These are phyloP conservation scores for Phaeosphaeria sp. DNA, from an alignment of 2,329 filamentous ascomycete species.

Conservation along the genomic window DNA sequence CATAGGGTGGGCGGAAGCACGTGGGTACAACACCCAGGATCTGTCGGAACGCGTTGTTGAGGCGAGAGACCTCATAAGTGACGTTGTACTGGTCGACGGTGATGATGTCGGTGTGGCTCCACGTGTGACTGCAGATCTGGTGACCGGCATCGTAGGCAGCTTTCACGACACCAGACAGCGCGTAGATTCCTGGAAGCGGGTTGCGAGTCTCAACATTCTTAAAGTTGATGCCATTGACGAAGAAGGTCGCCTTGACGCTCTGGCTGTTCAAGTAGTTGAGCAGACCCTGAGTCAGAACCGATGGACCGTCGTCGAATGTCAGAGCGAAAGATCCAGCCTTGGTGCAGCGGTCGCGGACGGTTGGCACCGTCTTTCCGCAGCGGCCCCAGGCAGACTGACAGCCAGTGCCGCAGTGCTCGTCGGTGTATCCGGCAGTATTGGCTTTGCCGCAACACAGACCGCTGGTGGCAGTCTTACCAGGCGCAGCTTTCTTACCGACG, in stretches of 20 bases:
- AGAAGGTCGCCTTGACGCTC: conserved; percentile 62
- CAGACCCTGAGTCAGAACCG: conserved; percentile 56
- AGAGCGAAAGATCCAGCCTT: conserved; percentile 52
- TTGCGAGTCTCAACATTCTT: conserved; percentile 53
- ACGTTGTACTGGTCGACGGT: background rate
- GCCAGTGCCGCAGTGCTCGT: background rate
- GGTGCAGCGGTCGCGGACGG: conserved; percentile 23
- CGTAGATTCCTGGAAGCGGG: conserved; percentile 8
- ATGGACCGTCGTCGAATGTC: conserved; percentile 63
- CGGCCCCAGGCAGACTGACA: background rate
- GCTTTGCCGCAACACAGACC: background rate
- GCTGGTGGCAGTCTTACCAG: background rate
- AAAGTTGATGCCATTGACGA: conserved; percentile 39
- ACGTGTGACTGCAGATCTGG: conserved; percentile 61
- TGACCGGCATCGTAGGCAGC: conserved; percentile 60
- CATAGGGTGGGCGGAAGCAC: background rate
- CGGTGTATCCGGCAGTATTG: background rate
- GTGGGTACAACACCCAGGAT: background rate
- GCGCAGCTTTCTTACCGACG: background rate
- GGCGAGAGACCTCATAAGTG: background rate
- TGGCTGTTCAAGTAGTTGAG: conserved; percentile 59
- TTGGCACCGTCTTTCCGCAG: background rate
- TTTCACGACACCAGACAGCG: conserved; percentile 48
- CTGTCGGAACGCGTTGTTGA: background rate
- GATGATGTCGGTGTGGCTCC: conserved; percentile 36